Evolutionary conservation across 2,329 filamentous ascomycete genomes (phyloP).

Genomic region (Madurella mycetomatis): DNA sequence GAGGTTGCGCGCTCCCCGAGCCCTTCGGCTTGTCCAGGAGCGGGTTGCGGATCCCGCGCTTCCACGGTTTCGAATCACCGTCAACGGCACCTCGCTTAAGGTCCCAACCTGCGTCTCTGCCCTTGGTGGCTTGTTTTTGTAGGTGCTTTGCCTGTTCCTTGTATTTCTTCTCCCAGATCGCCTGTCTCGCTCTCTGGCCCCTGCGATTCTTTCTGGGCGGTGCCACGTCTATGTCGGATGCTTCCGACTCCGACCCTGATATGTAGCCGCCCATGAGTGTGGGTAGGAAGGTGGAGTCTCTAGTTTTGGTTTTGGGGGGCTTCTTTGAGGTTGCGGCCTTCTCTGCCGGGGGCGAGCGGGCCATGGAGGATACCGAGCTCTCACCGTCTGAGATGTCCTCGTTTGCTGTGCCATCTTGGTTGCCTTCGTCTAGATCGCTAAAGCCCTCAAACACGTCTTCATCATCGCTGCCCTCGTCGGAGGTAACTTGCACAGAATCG

Average conservation of each 20-base stretch:
- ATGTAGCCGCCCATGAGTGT: conserved; percentile 76
- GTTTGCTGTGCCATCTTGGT: conserved; percentile 32
- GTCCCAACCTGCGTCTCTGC: conserved; percentile 53
- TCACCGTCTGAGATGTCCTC: conserved; percentile 17
- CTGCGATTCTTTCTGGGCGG: conserved; percentile 65
- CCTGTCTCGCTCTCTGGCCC: conserved; percentile 72
- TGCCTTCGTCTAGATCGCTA: conserved; percentile 29
- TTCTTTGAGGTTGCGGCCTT: conserved; percentile 23
- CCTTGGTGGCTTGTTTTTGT: conserved; percentile 24
- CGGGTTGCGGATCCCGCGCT: conserved; percentile 29
- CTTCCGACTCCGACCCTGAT: conserved; percentile 63
- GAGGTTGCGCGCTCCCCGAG: not conserved
- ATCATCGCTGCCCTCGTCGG: conserved; percentile 29
- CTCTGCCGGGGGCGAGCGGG: conserved; percentile 14
- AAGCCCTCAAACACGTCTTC: conserved; percentile 31
- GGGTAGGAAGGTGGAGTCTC: conserved; percentile 63
- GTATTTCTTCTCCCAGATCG: conserved; percentile 77
- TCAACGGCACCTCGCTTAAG: conserved; percentile 51
- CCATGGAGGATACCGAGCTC: conserved; percentile 13
- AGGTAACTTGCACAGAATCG: conserved; percentile 25
- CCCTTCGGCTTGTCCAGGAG: conserved; percentile 19
- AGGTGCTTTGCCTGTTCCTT: conserved; percentile 66
- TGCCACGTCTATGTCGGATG: conserved; percentile 62
- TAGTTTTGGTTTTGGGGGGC: conserved; percentile 14
- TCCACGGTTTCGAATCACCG: conserved; percentile 48